phyloP scores from a whole-genome alignment of 1,284 basidiomycete species.

The Inonotus hispidus region DNA sequence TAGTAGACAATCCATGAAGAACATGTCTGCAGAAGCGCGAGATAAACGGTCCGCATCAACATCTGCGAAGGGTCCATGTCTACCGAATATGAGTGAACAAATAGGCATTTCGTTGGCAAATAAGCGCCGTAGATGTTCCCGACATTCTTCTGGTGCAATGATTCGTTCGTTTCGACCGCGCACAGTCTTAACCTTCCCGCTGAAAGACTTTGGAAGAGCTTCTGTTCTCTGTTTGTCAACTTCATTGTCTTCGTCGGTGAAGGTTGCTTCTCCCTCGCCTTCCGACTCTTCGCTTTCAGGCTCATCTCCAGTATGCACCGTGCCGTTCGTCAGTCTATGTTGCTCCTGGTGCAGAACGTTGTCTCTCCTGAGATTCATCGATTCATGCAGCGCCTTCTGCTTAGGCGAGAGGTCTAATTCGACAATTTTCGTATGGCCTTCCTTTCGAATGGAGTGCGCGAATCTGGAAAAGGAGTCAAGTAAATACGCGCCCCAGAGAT shows the following conservation, averaged over 20 bases:
- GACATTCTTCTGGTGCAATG: conserved; percentile 86
- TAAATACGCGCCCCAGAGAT: neutral
- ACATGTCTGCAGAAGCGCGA: conserved; percentile 86
- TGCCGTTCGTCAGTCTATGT: conserved; percentile 26
- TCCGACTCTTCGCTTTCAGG: conserved; percentile 32
- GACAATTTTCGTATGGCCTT: conserved; percentile 91
- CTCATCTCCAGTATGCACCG: conserved; percentile 40
- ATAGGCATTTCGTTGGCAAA: conserved; percentile 83
- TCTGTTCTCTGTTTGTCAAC: conserved; percentile 32
- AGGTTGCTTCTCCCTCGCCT: conserved; percentile 37
- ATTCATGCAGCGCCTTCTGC: conserved; percentile 64
- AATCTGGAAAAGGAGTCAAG: conserved; percentile 41
- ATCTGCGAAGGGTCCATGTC: conserved; percentile 81
- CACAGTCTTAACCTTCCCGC: conserved; percentile 69
- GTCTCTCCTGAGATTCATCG: conserved; percentile 56
- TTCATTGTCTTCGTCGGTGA: conserved; percentile 44
- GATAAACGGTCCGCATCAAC: conserved; percentile 51
- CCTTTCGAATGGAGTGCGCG: conserved; percentile 87
- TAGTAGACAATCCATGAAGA: conserved; percentile 92
- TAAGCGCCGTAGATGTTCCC: conserved; percentile 86
- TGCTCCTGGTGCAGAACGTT: conserved; percentile 61
- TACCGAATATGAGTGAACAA: conserved; percentile 86
- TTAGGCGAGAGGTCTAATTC: conserved; percentile 85
- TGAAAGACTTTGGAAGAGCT: conserved; percentile 59
- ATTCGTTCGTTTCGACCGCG: conserved; percentile 86